Base-by-base conservation (phyloP, 2,329 filamentous ascomycete genomes). In the Emergomyces orientalis region DNA sequence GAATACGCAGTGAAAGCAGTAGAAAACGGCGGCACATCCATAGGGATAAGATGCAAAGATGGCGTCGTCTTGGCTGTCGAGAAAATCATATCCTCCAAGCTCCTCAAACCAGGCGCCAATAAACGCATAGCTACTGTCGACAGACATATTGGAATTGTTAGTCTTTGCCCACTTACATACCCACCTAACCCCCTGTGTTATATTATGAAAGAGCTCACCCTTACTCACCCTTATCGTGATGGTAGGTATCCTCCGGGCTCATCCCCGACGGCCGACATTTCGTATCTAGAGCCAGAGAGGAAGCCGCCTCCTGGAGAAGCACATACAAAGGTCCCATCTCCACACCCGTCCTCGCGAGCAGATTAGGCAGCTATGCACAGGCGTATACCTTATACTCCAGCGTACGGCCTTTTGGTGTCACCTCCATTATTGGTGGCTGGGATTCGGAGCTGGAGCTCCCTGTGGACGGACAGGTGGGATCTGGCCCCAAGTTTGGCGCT, bases 1-100 rank as follows among this genome's bases (percentile, higher is more conserved):
- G 94, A 99, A 84, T 99, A 99, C 78, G 94, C 94, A 69, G 89
- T 95, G 71, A 99, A 99, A 83, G 94, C 94, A 63, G 94, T 99
- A 67, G 94, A 99, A 81, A 97, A 95, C 73, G 94, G 93, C 69
- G 93, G 94, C 73, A 99, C 94, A 62, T 91, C 92, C 61, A 86
- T 99, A 77, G 94, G 94, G 70, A 96, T 99, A 78, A 86, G 91
- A 76, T 96, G 91, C 84, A 96, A 96, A 80, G 91, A 97, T 77
- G 94, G 94, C 67, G 90, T 99, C 61, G 91, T 99, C 67, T 84
- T 99, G 69, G 94, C 94, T 51, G 88, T 96, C 65, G 94, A 99
- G 82, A 99, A 99, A 84, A 88, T 97, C 73, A 86, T 97, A 77
- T 86, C 88, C 67, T 97, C 92, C 77, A 97, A 97, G 82, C 86